Conservation (phyloP, 2,329 filamentous ascomycete species). For the Geosmithia putterillii region DNA sequence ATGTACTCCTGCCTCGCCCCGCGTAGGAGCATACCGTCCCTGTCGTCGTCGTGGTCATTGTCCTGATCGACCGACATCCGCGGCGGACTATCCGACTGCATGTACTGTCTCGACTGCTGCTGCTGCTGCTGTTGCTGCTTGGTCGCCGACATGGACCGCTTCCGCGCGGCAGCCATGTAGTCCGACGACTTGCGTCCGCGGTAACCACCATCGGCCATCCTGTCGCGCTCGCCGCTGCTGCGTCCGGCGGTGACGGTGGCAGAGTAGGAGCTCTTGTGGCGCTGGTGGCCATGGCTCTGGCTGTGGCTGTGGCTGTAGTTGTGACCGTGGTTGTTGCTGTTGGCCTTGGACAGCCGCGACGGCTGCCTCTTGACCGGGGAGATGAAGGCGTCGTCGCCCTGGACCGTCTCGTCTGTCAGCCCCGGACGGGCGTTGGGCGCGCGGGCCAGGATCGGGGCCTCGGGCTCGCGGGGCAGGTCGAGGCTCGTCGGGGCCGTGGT, state of each 20-base stretch:
- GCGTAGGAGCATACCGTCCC: too few relatives aligned
- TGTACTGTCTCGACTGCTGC: slow-evolving; percentile 23
- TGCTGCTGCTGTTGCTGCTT: slow-evolving; percentile 27
- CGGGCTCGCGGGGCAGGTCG: slow-evolving; percentile 32
- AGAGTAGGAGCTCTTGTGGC: slow-evolving; percentile 1
- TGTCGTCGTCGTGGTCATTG: too few relatives aligned
- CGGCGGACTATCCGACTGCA: slow-evolving; percentile 14
- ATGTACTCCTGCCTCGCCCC: slow-evolving; percentile 32
- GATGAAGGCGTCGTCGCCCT: slow-evolving; percentile 48
- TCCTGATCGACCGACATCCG: slow-evolving; percentile 21
- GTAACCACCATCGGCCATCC: too few relatives aligned
- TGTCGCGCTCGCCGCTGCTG: slow-evolving; percentile 21
- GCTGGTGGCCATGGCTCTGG: too few relatives aligned
- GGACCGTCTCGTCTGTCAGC: slow-evolving; percentile 48
- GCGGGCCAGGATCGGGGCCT: slow-evolving; percentile 31
- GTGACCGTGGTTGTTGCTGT: background rate
- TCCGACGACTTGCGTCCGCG: slow-evolving; percentile 22
- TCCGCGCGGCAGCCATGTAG: slow-evolving; percentile 8
- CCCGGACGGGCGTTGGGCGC: slow-evolving; percentile 52
- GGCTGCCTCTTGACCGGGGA: slow-evolving; percentile 37
- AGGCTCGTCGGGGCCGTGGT: slow-evolving; percentile 24
- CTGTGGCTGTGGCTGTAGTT: too few relatives aligned
- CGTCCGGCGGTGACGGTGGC: background rate
- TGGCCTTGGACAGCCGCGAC: slow-evolving; percentile 37
- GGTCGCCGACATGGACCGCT: background rate